phyloP scores from a whole-genome alignment of 805 yeast genomes.

The Saccharomyces paradoxus region DNA sequence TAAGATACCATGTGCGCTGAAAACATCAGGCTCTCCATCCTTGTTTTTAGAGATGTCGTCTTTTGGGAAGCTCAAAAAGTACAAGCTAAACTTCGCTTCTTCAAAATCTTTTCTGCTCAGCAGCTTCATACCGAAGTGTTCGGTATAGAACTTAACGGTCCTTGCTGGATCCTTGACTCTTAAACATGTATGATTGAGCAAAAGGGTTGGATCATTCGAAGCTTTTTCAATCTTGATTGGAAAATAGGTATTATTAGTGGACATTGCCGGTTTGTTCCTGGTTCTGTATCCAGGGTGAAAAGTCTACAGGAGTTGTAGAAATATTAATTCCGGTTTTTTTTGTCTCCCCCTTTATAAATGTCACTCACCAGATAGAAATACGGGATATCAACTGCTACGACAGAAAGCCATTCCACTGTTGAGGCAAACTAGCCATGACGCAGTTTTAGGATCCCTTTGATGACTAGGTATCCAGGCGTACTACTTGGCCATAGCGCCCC shows the following conservation, averaged over 20 bases:
- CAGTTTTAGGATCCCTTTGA: background rate
- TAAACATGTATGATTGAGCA: slow-evolving; percentile 62
- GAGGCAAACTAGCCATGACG: background rate
- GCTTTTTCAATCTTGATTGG: slow-evolving; percentile 15
- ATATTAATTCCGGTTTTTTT: background rate
- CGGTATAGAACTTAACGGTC: slow-evolving; percentile 64
- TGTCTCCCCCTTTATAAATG: background rate
- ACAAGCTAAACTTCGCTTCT: slow-evolving; percentile 53
- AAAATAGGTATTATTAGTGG: background rate
- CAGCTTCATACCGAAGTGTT: slow-evolving; percentile 65
- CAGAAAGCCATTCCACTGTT: background rate
- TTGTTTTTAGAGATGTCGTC: slow-evolving; percentile 31
- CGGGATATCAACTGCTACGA: background rate
- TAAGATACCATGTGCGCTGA: slow-evolving; percentile 49
- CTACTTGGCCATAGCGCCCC: background rate
- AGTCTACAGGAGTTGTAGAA: background rate
- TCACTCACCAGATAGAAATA: background rate
- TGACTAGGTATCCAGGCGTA: background rate
- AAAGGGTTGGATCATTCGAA: slow-evolving; percentile 22
- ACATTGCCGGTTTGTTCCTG: background rate
- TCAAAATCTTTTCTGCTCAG: slow-evolving; percentile 45
- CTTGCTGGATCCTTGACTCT: slow-evolving; percentile 75
- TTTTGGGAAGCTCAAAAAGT: slow-evolving; percentile 48
- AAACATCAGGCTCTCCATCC: slow-evolving; percentile 31
- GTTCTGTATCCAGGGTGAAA: background rate